Evolutionary conservation across 345 rosid species (phyloP).

Genomic region (Pistacia vera): DNA sequence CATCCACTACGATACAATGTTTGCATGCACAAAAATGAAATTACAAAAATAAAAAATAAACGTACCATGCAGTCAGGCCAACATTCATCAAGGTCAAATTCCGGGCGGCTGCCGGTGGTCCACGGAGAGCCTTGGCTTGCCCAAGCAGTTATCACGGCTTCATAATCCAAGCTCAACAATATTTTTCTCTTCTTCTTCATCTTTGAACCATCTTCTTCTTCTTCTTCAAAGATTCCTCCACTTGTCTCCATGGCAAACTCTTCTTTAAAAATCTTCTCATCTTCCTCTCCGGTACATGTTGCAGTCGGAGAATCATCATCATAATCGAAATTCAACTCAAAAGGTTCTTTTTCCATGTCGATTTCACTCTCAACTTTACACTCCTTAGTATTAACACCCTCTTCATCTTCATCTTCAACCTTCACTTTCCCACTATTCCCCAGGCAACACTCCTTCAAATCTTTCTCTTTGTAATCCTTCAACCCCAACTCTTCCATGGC

Average conservation of each 20-base stretch:
- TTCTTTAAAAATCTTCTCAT: constrained; percentile 35
- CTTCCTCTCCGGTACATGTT: constrained; percentile 43
- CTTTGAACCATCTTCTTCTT: constrained; percentile 19
- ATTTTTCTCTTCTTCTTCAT: constrained; percentile 46
- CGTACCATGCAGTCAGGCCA: constrained; percentile 66
- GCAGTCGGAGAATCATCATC: constrained; percentile 54
- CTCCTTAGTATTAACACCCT: constrained; percentile 19
- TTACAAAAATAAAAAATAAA: neutral
- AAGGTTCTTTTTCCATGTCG: constrained; percentile 46
- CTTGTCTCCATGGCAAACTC: constrained; percentile 14
- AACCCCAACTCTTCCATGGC: constrained; percentile 80
- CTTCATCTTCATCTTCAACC: constrained; percentile 47
- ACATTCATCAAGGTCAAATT: constrained; percentile 45
- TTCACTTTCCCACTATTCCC: constrained; percentile 35
- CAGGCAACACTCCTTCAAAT: constrained; percentile 15
- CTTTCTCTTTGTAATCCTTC: constrained; percentile 34
- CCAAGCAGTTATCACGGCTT: constrained; percentile 71
- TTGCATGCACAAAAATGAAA: no score
- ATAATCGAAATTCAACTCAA: constrained; percentile 72
- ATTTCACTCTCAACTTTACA: constrained; percentile 31
- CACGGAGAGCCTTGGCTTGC: constrained; percentile 73
- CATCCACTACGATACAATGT: no score
- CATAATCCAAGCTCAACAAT: constrained; percentile 67
- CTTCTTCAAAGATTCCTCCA: neutral
- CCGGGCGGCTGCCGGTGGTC: constrained; percentile 69